Evolutionary conservation across 306 rosid species (phyloP).

Genomic region (Quercus gilva): DNA sequence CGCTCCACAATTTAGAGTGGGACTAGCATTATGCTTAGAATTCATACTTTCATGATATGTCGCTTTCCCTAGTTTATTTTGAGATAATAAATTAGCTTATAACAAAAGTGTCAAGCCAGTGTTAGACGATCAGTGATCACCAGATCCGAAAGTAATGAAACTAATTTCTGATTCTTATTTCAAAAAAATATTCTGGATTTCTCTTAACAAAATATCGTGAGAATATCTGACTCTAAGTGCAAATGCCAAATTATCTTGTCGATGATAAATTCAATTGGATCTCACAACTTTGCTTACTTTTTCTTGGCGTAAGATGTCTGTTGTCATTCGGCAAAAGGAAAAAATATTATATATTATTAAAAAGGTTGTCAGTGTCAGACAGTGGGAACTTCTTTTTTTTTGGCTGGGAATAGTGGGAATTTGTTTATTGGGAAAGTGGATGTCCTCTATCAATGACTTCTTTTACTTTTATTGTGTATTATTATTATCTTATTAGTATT

Average conservation of each 20-base stretch:
- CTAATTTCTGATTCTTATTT: background rate
- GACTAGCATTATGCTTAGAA: background rate
- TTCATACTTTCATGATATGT: constrained; percentile 8
- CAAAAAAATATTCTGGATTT: too few relatives aligned
- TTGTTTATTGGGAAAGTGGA: constrained; percentile 18
- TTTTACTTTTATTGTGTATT: background rate
- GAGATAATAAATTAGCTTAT: background rate
- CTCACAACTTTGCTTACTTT: background rate
- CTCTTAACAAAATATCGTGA: background rate
- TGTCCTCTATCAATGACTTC: constrained; percentile 15
- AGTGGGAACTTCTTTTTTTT: background rate
- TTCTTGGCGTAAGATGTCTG: constrained; percentile 1
- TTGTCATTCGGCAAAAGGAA: background rate
- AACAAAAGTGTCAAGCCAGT: constrained; percentile 23
- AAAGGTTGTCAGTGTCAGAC: constrained; percentile 16
- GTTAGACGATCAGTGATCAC: background rate
- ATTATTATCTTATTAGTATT: background rate
- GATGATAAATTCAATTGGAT: background rate
- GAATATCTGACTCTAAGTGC: background rate
- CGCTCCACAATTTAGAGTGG: background rate
- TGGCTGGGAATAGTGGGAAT: background rate
- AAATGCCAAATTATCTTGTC: too few relatives aligned
- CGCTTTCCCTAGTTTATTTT: background rate
- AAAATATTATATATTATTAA: background rate
- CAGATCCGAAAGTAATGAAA: constrained; percentile 15